Base-by-base conservation (phyloP, 2,329 filamentous ascomycete species). In the Rosellinia necatrix region DNA sequence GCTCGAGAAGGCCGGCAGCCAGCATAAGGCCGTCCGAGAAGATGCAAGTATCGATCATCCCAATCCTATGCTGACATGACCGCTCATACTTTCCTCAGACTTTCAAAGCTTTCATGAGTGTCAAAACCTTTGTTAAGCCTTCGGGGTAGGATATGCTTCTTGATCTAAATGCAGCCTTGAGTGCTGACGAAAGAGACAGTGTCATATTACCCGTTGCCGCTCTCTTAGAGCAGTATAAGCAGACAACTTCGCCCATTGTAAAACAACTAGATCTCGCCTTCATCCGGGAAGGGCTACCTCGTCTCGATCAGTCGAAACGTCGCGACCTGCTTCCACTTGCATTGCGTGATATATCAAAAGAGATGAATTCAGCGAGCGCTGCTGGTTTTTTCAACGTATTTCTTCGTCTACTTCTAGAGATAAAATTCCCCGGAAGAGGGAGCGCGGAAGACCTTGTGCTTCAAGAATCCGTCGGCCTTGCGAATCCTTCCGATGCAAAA, bases 201-300 rank as follows among this genome's bases (percentile, higher is more conserved):
- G 85, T 97, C 61, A 81, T 92, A 50, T 78, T 99, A 5, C 94
- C 94, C 0, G 92, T 97, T 10, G 82, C 85, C n/a, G 85, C 87
- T 13, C 80, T 99, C 15, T 74, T 97, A 51, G 88, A 92, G 64
- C 94, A 97, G 71, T 97, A 96, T 79, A 96, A 96, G 72, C 84
- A 90, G 19, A 85, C 84, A 32, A 79, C 85, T 34, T 88, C 87
- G 10, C 78, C 87, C 1, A 79, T 97, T 32, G 85, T 99, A 62
- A 88, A 91, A 61, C 90, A 96, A 70, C 89, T 97, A 65, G 92
- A 97, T 73, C 77, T 97, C 35, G 81, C 89, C 15, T 96, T 96
- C 70, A 89, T 97, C 32, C 90, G 96, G 68, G 91, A 96, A 69
- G 94, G 93, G 37, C 67, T 84, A 24, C 72, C 76, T 37, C 77